Base-by-base conservation (phyloP, 257 asterid species). In the Solanum paucissectum region DNA sequence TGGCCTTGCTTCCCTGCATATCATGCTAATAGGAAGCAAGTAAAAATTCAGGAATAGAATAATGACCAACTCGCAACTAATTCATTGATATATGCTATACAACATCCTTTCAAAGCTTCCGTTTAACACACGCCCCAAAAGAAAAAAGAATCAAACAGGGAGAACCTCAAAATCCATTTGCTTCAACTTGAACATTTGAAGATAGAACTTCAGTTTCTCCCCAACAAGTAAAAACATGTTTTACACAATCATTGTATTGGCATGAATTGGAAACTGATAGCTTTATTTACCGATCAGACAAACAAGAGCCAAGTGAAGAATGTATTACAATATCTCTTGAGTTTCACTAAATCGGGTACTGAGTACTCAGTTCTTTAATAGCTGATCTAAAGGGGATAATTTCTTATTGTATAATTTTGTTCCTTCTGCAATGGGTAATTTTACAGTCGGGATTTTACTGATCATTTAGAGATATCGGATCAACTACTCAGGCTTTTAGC, bases 1-100 rank as follows among this genome's bases (percentile, higher is more conserved):
- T 64, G 58, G 88, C 92, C 89, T 93, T 93, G 92, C 89, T 66
- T 62, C 37, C 40, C 91, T 75, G 87, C 38, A 55, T 49, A 46
- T 89, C 89, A 76, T 87, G 88, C 92, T 91, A 82, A 84, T 12
- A 89, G 87, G 87, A 86, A 71, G 68, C 83, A 89, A 85, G 52
- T 66, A 68, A 77, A 81, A 87, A 58, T 76, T 88, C 86, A n/a
- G 58, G 27, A 74, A 14, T 27, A 44, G 66, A 79, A 79, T 46
- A 44, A 79, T 27, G 18, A 79, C 27, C 64, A 79, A 46, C 66
- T 79, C 5, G 38, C 64, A 79, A 49, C 86, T 82, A 32, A 29
- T 52, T 49, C 42, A 46, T 27, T 46, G 27, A 81, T 81, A 79
- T 79, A 44, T 27, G 66, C 40, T 9, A 81, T 44, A 9, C 66